These are phyloP conservation scores for Calvatia gigantea DNA, from an alignment of 768 basidiomycete species.

Conservation along the genomic window DNA sequence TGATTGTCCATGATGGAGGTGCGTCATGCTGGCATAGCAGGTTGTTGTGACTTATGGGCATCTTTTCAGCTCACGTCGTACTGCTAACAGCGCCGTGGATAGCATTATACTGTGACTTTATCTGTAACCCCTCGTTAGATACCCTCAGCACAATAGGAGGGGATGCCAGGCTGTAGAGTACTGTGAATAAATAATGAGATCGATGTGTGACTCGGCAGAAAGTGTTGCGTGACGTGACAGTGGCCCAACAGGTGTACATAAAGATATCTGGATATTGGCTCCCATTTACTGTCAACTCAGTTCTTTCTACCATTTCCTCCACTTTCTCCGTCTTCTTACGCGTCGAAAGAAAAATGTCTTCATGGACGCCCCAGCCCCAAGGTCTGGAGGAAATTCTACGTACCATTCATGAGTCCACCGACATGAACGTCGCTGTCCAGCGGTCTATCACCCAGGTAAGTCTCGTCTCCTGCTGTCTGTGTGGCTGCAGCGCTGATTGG, in stretches of 20 bases:
- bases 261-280: conserved; percentile 25
- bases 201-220: neutral
- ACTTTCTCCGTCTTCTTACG: conserved; percentile 26
- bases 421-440: conserved; percentile 72
- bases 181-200: neutral
- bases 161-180: neutral
- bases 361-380: conserved; percentile 82
- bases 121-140: conserved; percentile 41
- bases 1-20: conserved; percentile 84
- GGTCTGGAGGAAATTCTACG: conserved; percentile 90
- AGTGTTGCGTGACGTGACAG: conserved; percentile 14
- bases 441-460: conserved; percentile 77
- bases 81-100: conserved; percentile 78
- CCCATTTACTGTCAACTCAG: conserved; percentile 15
- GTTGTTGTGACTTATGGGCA: neutral
- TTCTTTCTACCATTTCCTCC: conserved; percentile 22
- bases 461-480: conserved; percentile 17
- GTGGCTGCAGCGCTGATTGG: conserved; percentile 15
- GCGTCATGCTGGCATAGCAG: conserved; percentile 16
- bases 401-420: conserved; percentile 89
- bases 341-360: conserved; percentile 47
- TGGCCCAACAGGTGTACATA: conserved; percentile 23
- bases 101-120: conserved; percentile 66
- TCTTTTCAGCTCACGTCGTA: conserved; percentile 69
- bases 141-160: conserved; percentile 14